Percentiles rank a stretch among this genome's conserved stretches.
phyloP scores from a whole-genome alignment of 176 grass and related monocot genomes.

The Aechmea fasciata region DNA sequence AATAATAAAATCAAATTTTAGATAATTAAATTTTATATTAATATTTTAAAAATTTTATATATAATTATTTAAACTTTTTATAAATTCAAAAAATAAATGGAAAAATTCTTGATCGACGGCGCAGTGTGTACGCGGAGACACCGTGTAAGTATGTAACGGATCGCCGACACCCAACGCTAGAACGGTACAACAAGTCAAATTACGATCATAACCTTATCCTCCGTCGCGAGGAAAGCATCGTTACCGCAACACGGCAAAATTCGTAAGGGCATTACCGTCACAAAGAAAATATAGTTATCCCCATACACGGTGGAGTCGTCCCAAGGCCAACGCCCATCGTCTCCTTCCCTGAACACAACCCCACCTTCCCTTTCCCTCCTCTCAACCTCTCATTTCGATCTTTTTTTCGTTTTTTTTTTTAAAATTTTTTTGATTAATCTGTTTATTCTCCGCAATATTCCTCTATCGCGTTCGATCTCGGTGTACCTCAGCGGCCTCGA shows the following conservation, averaged over 20 bases:
- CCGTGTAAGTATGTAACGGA: background rate
- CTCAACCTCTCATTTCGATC: background rate
- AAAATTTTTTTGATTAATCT: too few species aligned
- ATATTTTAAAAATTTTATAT: too few species aligned
- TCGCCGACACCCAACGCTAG: background rate
- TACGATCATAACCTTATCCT: background rate
- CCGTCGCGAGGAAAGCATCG: background rate
- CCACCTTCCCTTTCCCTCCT: background rate
- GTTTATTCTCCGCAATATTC: too few species aligned
- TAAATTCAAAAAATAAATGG: too few species aligned
- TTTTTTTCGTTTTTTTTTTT: too few species aligned
- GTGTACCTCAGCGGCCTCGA: background rate
- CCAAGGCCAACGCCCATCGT: background rate
- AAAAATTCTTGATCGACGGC: too few species aligned
- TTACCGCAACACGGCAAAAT: background rate
- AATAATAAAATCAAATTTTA: too few species aligned
- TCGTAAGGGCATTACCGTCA: background rate
- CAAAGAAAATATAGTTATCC: background rate
- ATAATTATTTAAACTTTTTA: too few species aligned
- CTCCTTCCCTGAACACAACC: background rate
- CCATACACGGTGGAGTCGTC: background rate
- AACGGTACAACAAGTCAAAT: background rate
- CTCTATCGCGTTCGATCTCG: background rate
- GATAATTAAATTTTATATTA: too few species aligned
- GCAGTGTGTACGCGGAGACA: too few species aligned